Evolutionary conservation across 139 green algal species (phyloP).

Genomic region (Asterochloris sp.): DNA sequence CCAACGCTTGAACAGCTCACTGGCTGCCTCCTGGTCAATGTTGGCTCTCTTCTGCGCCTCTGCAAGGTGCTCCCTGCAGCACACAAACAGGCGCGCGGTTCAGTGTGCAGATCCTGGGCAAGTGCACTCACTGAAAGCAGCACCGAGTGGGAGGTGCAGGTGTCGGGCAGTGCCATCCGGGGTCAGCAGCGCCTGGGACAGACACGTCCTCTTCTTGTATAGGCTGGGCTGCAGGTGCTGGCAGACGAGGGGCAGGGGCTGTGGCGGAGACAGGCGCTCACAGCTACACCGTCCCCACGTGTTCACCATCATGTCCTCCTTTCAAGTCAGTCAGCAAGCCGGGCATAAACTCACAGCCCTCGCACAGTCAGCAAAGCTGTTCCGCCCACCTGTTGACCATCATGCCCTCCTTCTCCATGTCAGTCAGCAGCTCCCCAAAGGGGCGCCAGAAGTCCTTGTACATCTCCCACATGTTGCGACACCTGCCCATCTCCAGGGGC

Average conservation of each 20-base stretch:
- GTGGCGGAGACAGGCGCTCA: too few species aligned
- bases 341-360: background rate
- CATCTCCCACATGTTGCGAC: slow-evolving; percentile 68
- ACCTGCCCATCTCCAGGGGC: background rate
- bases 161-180: too few species aligned
- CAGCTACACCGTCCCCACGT: too few species aligned
- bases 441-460: slow-evolving; percentile 76
- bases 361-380: too few species aligned
- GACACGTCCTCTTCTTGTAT: too few species aligned
- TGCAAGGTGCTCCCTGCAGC: slow-evolving; percentile 40
- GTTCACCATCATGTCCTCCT: too few species aligned
- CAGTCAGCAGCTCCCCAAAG: slow-evolving; percentile 91
- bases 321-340: background rate
- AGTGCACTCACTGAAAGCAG: too few species aligned
- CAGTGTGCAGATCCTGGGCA: too few species aligned
- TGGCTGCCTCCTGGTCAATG: slow-evolving; percentile 50
- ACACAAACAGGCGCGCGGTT: background rate
- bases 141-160: too few species aligned
- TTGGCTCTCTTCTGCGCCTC: slow-evolving; percentile 46
- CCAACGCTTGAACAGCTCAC: slow-evolving; percentile 72
- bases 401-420: slow-evolving; percentile 87
- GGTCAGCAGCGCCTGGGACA: too few species aligned
- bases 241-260: too few species aligned
- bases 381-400: slow-evolving; percentile 35
- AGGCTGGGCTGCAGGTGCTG: too few species aligned